phyloP scores from a whole-genome alignment of 345 rosid genomes.

The Brassica juncea region DNA sequence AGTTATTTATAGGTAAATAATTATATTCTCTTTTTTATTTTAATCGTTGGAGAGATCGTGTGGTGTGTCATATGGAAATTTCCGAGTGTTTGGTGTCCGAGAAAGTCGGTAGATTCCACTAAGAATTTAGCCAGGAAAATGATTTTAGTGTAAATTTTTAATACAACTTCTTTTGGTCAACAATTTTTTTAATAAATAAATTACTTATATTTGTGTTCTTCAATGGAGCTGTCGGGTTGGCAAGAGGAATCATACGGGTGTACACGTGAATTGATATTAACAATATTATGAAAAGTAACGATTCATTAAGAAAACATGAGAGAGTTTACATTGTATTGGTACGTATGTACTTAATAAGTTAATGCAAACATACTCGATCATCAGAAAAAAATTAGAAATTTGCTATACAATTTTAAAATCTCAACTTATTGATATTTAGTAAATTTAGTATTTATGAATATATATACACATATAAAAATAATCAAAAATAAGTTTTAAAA shows the following conservation, averaged over 20 bases:
- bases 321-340: slow-evolving; percentile 10
- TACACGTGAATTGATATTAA: slow-evolving; percentile 36
- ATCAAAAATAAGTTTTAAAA: neutral
- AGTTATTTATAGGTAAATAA: slow-evolving; percentile 20
- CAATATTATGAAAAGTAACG: neutral
- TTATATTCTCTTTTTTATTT: neutral
- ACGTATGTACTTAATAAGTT: neutral
- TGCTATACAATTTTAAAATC: too few species aligned
- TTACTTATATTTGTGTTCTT: slow-evolving; percentile 6
- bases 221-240: slow-evolving; percentile 39
- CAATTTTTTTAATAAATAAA: neutral
- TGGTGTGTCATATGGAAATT: slow-evolving; percentile 43
- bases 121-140: neutral
- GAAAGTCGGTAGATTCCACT: slow-evolving; percentile 23
- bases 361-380: neutral
- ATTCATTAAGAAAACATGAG: neutral
- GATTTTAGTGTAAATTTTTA: slow-evolving; percentile 1
- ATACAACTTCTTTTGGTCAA: too few species aligned
- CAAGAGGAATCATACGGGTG: slow-evolving; percentile 40
- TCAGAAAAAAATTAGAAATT: neutral
- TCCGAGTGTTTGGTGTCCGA: slow-evolving; percentile 37
- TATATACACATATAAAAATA: neutral
- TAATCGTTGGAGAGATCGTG: slow-evolving; percentile 24
- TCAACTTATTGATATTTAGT: neutral
- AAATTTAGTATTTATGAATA: neutral